phyloP scores from a whole-genome alignment of 768 basidiomycete species.

The Neoboletus subvelutipes region DNA sequence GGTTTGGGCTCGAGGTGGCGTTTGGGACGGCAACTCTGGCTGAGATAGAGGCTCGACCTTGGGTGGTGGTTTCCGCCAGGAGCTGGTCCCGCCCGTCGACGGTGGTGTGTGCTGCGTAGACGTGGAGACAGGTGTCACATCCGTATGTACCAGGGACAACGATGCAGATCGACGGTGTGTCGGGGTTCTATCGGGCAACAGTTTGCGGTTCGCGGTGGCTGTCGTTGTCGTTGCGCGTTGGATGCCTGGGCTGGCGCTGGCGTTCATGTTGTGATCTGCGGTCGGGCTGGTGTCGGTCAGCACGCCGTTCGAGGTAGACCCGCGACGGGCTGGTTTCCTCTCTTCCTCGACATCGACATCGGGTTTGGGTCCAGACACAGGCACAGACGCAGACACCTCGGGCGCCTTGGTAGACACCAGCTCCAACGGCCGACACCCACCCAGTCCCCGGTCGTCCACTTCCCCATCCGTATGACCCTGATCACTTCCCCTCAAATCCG shows the following conservation, averaged over 20 bases:
- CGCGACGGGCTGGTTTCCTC: not conserved
- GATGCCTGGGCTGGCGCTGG: not conserved
- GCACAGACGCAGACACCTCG: not conserved
- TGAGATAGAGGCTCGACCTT: not conserved
- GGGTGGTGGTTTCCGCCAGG: conserved; percentile 14
- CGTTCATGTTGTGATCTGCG: not conserved
- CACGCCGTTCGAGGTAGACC: not conserved
- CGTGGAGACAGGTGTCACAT: not conserved
- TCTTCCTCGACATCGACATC: not conserved
- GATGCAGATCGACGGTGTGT: conserved; percentile 19
- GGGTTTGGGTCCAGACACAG: not conserved
- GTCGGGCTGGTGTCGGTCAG: not conserved
- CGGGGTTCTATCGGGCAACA: not conserved
- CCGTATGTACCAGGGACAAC: conserved; percentile 5
- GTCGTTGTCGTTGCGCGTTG: conserved; percentile 8
- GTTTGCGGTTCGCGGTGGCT: not conserved
- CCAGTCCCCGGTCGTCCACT: not conserved
- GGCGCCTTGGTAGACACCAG: not conserved
- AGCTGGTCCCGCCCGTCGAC: not conserved
- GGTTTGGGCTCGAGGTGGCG: not conserved
- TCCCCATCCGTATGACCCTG: conserved; percentile 32
- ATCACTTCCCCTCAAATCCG: conserved; percentile 26
- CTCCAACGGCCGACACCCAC: not conserved
- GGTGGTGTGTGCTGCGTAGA: not conserved
- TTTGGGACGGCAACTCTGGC: not conserved